Conservation (phyloP, 331 rosid species). For the Telfairia occidentalis region DNA sequence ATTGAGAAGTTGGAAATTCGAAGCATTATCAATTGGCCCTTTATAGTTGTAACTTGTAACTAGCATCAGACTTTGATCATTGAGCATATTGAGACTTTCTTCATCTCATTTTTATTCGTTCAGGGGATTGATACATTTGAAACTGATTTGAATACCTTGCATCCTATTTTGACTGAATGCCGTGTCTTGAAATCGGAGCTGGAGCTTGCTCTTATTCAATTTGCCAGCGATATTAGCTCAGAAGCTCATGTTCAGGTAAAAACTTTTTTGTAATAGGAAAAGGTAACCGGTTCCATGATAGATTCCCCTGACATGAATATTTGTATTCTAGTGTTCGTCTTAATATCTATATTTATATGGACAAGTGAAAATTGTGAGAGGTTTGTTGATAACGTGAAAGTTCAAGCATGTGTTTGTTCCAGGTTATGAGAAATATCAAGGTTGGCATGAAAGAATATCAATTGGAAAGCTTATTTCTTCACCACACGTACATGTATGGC, state of each 20-base stretch:
- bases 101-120: slow-evolving; percentile 10
- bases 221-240: slow-evolving; percentile 82
- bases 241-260: slow-evolving; percentile 87
- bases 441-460: slow-evolving; percentile 90
- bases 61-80: background rate
- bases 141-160: slow-evolving; percentile 53
- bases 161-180: slow-evolving; percentile 82
- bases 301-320: background rate
- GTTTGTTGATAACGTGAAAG: background rate
- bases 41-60: background rate
- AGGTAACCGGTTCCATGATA: background rate
- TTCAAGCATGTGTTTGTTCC: background rate
- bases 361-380: background rate
- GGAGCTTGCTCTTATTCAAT: slow-evolving; percentile 77
- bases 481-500: slow-evolving; percentile 93
- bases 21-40: background rate
- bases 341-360: background rate
- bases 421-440: slow-evolving; percentile 73
- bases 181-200: slow-evolving; percentile 69
- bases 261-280: background rate
- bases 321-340: background rate
- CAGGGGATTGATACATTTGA: slow-evolving; percentile 64
- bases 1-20: background rate
- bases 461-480: slow-evolving; percentile 84
- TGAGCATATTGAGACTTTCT: background rate